Evolutionary conservation across 371 early-diverging fungal species (phyloP), one percentile per base, ranked within the genome.

Genomic region (Choanephora cucurbitarum): DNA sequence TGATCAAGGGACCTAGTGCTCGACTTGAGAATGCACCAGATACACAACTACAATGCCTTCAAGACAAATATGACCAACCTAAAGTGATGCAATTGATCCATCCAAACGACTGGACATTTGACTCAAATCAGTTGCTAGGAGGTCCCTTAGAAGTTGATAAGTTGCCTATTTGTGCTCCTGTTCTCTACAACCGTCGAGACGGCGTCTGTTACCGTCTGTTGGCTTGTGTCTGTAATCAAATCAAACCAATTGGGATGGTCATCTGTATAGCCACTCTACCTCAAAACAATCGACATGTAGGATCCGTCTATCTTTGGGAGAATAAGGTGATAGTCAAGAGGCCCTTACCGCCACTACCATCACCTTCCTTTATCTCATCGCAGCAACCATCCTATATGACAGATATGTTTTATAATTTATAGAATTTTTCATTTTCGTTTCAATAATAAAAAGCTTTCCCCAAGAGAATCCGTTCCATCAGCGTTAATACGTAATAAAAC

Each of bases 381-480:
- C 33, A 3, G 39, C 57, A 62, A 43, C 21, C 10, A 3, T 40
- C 21, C 14, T 46, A 46, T 5, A 44, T 56, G 37, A 48, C 41
- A 13, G 62, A 62, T 37, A 47, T 49, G 19, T 62, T 57, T 47
- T 62, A 55, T 42, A 47, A 39, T 14, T 40, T 52, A 7, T 50
- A 45, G 34, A 22, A 15, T 2, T 19, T 28, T 14, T 18, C 11
- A 19, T 14, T 28, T 57, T 28, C 40, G 24, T 47, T 41, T 23
- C 41, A 19, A 42, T 10, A 41, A 44, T 40, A 39, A 49, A 49
- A 23, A 48, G 42, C 54, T 73, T 69, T 73, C 73, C 73, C 73
- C 73, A 73, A 58, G 57, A 32, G 73, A 51, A 58, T 64, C 67
- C 73, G 57, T 45, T 55, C 47, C 58, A 62, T 55, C 55, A 44